Percentiles rank a stretch among this genome's conserved stretches.
phyloP scores from a whole-genome alignment of 176 grass and related monocot genomes.

The Phyllostachys edulis region DNA sequence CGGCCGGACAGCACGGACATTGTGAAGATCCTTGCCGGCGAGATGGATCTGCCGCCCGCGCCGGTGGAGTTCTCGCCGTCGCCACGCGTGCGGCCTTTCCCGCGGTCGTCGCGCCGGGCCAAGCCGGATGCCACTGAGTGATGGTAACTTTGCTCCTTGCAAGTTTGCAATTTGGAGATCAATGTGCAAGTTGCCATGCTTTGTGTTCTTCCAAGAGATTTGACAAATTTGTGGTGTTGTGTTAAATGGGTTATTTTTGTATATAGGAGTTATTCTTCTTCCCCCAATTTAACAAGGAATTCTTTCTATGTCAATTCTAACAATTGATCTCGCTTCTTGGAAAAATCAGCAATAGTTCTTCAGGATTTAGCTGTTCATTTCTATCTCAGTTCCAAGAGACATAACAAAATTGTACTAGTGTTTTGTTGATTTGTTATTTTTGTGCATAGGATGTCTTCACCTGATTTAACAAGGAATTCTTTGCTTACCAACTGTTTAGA shows the following conservation, averaged over 20 bases:
- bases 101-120: conserved; percentile 43
- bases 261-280: conserved; percentile 4
- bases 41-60: conserved; percentile 73
- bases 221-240: background rate
- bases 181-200: background rate
- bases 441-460: background rate
- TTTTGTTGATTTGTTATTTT: background rate
- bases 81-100: conserved; percentile 39
- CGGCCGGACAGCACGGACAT: conserved; percentile 79
- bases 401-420: background rate
- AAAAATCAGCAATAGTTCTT: background rate
- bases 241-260: background rate
- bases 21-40: conserved; percentile 72
- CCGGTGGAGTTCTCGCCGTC: conserved; percentile 72
- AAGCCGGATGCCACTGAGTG: conserved; percentile 38
- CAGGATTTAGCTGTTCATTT: conserved; percentile 2
- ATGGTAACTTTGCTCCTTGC: background rate
- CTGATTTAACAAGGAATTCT: background rate
- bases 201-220: background rate
- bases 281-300: conserved; percentile 3
- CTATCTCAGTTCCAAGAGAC: background rate
- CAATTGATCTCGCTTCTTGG: background rate
- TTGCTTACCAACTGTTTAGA: background rate
- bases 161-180: background rate
- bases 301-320: conserved; percentile 7